Percentiles rank a stretch among this genome's conserved stretches.
phyloP scores from a whole-genome alignment of 2,329 filamentous ascomycete genomes.

The Phialophora expanda region DNA sequence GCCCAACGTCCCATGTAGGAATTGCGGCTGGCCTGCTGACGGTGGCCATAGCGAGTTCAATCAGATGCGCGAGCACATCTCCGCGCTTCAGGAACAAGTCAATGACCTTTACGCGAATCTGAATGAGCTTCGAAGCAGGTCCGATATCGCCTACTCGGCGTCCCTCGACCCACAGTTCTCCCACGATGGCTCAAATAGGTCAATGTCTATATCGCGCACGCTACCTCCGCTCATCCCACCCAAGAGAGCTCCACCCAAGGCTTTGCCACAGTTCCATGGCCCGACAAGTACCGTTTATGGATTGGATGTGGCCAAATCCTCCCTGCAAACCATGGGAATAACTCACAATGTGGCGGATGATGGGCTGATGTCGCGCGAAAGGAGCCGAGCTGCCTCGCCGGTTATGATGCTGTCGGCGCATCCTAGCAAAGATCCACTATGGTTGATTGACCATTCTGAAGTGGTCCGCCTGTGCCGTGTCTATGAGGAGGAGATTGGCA shows the following conservation, averaged over 20 bases:
- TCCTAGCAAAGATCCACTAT: constrained; percentile 73
- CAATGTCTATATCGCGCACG: constrained; percentile 35
- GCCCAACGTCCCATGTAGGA: background rate
- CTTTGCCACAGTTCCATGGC: constrained; percentile 74
- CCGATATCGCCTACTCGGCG: constrained; percentile 39
- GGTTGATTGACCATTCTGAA: constrained; percentile 77
- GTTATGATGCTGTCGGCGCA: constrained; percentile 47
- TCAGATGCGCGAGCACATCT: constrained; percentile 75
- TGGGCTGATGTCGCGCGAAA: constrained; percentile 58
- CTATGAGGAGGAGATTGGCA: constrained; percentile 87
- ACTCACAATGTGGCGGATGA: constrained; percentile 69
- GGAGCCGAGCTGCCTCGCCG: constrained; percentile 57
- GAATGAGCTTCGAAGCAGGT: constrained; percentile 64
- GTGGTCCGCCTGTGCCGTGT: constrained; percentile 77
- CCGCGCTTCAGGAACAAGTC: constrained; percentile 81
- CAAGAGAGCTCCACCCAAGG: constrained; percentile 56
- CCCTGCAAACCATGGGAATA: constrained; percentile 88
- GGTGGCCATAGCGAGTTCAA: constrained; percentile 71
- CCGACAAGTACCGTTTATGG: constrained; percentile 86
- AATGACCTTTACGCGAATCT: constrained; percentile 75
- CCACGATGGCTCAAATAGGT: constrained; percentile 42
- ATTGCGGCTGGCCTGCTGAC: constrained; percentile 7
- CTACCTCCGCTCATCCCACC: constrained; percentile 39
- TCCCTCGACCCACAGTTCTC: constrained; percentile 34
- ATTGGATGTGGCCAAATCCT: constrained; percentile 83